These are phyloP conservation scores for Backusella mclennaniae DNA, from an alignment of 192 early-diverging fungal genomes.

Conservation along the genomic window DNA sequence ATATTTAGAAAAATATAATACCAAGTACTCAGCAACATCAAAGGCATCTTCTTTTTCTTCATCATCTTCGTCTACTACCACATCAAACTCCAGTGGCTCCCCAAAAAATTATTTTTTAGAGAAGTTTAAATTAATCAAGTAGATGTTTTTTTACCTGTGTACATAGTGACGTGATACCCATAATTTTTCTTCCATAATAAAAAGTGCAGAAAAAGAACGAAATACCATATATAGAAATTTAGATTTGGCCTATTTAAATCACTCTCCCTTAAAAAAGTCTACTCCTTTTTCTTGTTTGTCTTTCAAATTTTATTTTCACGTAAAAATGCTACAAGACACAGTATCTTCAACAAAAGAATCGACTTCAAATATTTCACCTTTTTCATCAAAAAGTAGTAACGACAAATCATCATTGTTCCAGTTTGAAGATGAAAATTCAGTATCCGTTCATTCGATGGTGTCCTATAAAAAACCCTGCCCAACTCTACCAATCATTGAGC, in stretches of 20 bases:
- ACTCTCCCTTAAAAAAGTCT: too few relatives aligned
- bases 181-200: neutral
- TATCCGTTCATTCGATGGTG: neutral
- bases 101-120: conserved; percentile 1
- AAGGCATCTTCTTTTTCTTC: neutral
- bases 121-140: neutral
- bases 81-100: neutral
- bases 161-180: neutral
- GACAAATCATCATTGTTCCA: neutral
- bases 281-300: neutral
- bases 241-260: neutral
- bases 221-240: neutral
- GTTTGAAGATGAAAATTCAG: neutral
- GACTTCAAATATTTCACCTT: neutral
- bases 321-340: neutral
- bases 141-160: neutral
- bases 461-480: neutral
- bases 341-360: neutral
- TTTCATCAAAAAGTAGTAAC: neutral
- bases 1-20: neutral
- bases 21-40: neutral
- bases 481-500: neutral
- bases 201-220: neutral
- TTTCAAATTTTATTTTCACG: neutral
- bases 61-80: neutral